These are phyloP conservation scores for Letharia columbiana DNA, from an alignment of 495 filamentous ascomycete genomes.

Conservation along the genomic window DNA sequence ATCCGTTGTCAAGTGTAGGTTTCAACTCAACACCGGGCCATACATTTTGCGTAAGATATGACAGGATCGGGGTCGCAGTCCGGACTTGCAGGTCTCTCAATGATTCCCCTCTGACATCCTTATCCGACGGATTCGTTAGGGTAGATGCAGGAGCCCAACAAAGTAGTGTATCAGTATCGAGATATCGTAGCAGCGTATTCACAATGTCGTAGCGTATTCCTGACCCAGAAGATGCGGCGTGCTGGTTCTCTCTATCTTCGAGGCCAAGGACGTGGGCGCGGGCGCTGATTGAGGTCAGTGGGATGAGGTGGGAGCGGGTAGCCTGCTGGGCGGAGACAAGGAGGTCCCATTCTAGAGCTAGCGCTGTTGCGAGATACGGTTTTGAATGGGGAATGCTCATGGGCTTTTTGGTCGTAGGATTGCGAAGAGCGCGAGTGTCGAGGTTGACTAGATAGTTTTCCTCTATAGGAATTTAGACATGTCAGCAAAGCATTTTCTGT, in stretches of 20 bases:
- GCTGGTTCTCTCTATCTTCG: constrained; percentile 47
- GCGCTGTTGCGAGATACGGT: constrained; percentile 70
- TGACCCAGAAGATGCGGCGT: constrained; percentile 12
- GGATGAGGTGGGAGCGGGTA: constrained; percentile 68
- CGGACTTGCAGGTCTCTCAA: constrained; percentile 66
- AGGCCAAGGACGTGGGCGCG: constrained; percentile 69
- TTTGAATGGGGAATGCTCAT: constrained; percentile 67
- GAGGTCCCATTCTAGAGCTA: constrained; percentile 89
- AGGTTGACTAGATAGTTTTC: constrained; percentile 63
- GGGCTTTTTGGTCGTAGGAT: constrained; percentile 57
- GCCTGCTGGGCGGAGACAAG: constrained; percentile 73
- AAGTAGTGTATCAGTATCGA: constrained; percentile 87
- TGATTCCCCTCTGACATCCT: constrained; percentile 31
- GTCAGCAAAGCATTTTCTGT: not conserved
- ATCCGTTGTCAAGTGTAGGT: constrained; percentile 63
- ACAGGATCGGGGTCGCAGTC: constrained; percentile 57
- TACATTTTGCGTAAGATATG: constrained; percentile 59
- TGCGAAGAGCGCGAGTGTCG: constrained; percentile 70
- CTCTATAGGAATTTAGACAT: constrained; percentile 31
- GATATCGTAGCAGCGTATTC: constrained; percentile 65
- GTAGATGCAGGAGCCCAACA: constrained; percentile 73
- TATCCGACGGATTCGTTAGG: constrained; percentile 31
- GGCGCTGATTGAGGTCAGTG: constrained; percentile 75
- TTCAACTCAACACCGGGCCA: constrained; percentile 78
- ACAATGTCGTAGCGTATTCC: constrained; percentile 51